Conservation (phyloP, 768 basidiomycete genomes). For the Lanmaoa rubissima region DNA sequence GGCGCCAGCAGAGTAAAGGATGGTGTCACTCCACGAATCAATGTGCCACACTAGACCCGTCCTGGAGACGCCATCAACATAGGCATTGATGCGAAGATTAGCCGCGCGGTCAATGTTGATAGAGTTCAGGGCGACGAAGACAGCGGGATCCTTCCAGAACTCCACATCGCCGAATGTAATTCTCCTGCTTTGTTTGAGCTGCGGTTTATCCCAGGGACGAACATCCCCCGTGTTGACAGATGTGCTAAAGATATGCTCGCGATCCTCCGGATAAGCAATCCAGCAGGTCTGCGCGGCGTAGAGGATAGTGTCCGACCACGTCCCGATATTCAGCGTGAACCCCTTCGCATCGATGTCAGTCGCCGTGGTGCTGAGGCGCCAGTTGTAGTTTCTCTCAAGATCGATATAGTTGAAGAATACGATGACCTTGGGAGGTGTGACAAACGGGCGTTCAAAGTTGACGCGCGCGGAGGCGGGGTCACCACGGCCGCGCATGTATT, state of each 20-base stretch:
- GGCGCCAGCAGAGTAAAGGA: neutral
- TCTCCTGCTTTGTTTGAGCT: neutral
- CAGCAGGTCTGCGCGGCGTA: conserved; percentile 4
- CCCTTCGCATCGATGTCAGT: conserved; percentile 11
- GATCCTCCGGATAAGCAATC: conserved; percentile 23
- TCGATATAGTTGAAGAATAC: conserved; percentile 16
- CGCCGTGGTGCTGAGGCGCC: conserved; percentile 6
- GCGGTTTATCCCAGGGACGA: conserved; percentile 1
- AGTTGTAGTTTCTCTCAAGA: conserved; percentile 4
- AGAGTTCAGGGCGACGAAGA: conserved; percentile 20
- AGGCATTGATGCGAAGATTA: conserved; percentile 12
- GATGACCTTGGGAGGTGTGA: conserved; percentile 16
- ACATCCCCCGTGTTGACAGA: conserved; percentile 10
- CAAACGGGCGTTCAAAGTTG: conserved; percentile 12
- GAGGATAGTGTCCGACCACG: conserved; percentile 9
- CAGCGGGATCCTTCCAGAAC: conserved; percentile 15
- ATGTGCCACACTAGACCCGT: conserved; percentile 5
- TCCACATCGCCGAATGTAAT: conserved; percentile 5
- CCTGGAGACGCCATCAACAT: conserved; percentile 8
- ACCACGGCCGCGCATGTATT: neutral
- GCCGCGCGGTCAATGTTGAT: conserved; percentile 9
- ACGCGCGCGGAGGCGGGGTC: conserved; percentile 4
- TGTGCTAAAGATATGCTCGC: conserved; percentile 16
- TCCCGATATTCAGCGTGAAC: conserved; percentile 16
- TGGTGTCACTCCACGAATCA: conserved; percentile 10